Conservation (phyloP, 495 filamentous ascomycete genomes). For the Neurospora sp. region DNA sequence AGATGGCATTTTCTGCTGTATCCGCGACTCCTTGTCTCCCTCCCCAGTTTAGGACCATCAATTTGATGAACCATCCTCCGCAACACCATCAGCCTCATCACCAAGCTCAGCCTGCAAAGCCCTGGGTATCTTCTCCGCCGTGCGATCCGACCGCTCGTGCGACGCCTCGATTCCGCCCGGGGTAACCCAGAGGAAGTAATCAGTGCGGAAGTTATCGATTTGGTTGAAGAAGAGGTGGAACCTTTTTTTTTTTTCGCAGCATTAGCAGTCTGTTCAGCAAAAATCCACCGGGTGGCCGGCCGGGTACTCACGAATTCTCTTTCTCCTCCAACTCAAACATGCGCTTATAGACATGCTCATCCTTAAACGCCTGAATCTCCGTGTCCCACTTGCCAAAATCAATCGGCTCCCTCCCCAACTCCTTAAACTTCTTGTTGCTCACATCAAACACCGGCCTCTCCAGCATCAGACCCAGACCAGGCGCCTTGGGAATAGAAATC, state of each 20-base stretch:
- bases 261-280: too few relatives aligned
- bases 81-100: constrained; percentile 28
- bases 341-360: constrained; percentile 80
- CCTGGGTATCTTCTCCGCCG: constrained; percentile 19
- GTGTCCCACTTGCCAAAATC: constrained; percentile 67
- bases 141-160: constrained; percentile 24
- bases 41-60: not conserved
- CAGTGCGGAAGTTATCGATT: constrained; percentile 63
- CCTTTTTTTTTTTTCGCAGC: too few relatives aligned
- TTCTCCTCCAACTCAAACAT: constrained; percentile 86
- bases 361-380: constrained; percentile 81
- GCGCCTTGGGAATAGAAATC: constrained; percentile 90
- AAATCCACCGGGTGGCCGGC: too few relatives aligned
- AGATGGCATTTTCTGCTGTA: too few relatives aligned
- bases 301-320: constrained; percentile 62
- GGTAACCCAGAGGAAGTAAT: constrained; percentile 72
- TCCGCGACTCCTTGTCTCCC: too few relatives aligned
- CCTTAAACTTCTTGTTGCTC: constrained; percentile 58
- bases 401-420: constrained; percentile 51
- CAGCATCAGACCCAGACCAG: constrained; percentile 75
- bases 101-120: constrained; percentile 28
- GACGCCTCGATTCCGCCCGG: constrained; percentile 52
- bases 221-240: constrained; percentile 79
- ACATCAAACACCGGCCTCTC: constrained; percentile 82
- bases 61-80: constrained; percentile 18